Evolutionary conservation across 352 stramenopile genomes (phyloP), one percentile per base, ranked within the genome.

Genomic region (Phytopythium cucurbitacearum): DNA sequence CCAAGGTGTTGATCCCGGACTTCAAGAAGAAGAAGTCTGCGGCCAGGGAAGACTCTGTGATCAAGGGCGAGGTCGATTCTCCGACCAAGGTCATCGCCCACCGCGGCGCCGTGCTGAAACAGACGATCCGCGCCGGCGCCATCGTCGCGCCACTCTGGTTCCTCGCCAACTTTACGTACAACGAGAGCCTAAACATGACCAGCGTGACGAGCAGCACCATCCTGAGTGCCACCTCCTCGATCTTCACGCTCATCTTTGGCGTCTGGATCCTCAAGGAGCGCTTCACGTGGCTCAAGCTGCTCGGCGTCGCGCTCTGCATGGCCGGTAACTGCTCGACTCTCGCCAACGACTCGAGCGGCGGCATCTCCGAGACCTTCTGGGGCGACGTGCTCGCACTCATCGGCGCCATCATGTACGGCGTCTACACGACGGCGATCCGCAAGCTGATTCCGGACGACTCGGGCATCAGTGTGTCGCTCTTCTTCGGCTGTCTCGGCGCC

Each of bases 401-500:
- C 28, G 63, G 70, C 11, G 91, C 95, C 37, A 70, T 97, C 42
- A 89, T 97, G 62, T 98, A 98, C 71, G 96, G 89, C 37, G 83
- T 95, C 32, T 99, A 99, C 76, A 97, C 94, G 11, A 89, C 91
- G 0, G 73, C 89, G 53, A 87, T 98, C 59, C 77, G 89, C 57
- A 71, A 62, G 41, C 59, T 76, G 40, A 75, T 90, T 33, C 79
- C 82, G 1, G 71, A 98, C 67, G 88, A 97, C 62, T 70, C 80
- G 16, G 68, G 77, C 21, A 89, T 97, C 57, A 97, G 86, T 46
- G 94, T 98, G 69, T 84, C 91, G 62, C 74, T 98, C 34, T 89
- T 99, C 53, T 95, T 99, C 55, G 96, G 96, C n/a, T 98, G 98
- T 61, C 75, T 99, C 39, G 95, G 96, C 39, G 50, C 98, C 42